Percentiles rank a stretch among this genome's conserved stretches.
These are phyloP conservation scores for Mycosphaerella sp. DNA, from an alignment of 2,329 filamentous ascomycete species.

Conservation along the genomic window DNA sequence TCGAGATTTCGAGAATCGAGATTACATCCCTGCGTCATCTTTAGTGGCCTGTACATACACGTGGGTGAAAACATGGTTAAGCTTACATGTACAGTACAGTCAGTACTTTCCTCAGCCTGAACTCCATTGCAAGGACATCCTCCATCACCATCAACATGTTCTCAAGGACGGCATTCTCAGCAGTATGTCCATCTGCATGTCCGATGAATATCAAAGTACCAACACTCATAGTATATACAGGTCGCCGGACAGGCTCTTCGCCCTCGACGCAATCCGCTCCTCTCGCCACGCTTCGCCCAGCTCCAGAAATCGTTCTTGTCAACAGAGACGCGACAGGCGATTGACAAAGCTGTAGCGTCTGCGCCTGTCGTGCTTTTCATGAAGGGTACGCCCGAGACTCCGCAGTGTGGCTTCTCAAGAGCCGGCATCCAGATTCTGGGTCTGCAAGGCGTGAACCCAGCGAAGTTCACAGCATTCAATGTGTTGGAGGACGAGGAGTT, in stretches of 20 bases:
- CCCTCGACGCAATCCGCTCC: slow-evolving; percentile 37
- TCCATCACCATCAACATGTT: slow-evolving; percentile 25
- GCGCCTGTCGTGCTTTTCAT: slow-evolving; percentile 97
- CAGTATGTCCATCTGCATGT: slow-evolving; percentile 13
- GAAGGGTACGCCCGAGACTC: slow-evolving; percentile 95
- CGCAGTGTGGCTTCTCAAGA: slow-evolving; percentile 94
- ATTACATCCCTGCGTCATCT: slow-evolving; percentile 7
- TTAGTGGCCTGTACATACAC: not conserved
- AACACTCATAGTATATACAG: slow-evolving; percentile 27
- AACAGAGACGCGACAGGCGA: slow-evolving; percentile 69
- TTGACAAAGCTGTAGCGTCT: slow-evolving; percentile 81
- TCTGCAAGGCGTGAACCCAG: slow-evolving; percentile 87
- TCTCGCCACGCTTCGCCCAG: slow-evolving; percentile 42
- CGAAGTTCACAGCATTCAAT: slow-evolving; percentile 97
- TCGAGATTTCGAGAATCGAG: not conserved
- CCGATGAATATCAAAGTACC: not conserved
- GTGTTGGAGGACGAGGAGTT: slow-evolving; percentile 88
- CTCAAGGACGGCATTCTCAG: slow-evolving; percentile 28
- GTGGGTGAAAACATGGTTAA: slow-evolving; percentile 1
- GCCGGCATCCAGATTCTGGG: slow-evolving; percentile 93
- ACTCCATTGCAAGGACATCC: not conserved
- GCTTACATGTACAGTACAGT: too few species aligned
- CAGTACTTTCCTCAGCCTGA: not conserved
- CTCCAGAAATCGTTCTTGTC: slow-evolving; percentile 65
- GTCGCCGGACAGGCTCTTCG: slow-evolving; percentile 44